Evolutionary conservation across 495 filamentous ascomycete species (phyloP), one percentile per base, ranked within the genome.

Genomic region (Penicillium parvum): DNA sequence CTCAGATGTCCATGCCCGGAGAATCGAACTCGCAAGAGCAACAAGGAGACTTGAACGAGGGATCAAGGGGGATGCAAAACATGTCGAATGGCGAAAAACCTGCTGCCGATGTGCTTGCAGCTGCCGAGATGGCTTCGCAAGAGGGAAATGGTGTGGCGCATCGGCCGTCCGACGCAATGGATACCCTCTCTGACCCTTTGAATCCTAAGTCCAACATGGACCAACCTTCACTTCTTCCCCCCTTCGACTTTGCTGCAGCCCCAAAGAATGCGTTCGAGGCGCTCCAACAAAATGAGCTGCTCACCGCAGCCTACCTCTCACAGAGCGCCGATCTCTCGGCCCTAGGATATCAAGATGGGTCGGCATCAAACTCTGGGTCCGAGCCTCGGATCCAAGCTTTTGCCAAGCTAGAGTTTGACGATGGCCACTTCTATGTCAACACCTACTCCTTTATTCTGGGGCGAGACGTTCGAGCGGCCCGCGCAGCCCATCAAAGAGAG

Each of bases 361-460:
- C 53, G 7, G 49, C 62, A 11, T 74, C 69, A 9, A 45, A 64
- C 14, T 53, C 63, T 10, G 71, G 69, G 2, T 75, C 72, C 3
- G 72, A 75, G 43, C 71, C 71, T 35, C 64, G 65, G 32, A 76
- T 78, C 30, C 68, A 74, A 53, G 83, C 79, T 19, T 86, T 78
- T 63, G 84, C 83, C 22, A 86, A 83, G 59, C 69, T 88, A 19
- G 75, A 79, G 49, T 86, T 88, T 57, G 69, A 76, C 25, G 84
- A 88, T 63, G 82, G 82, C 10, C 74, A 81, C 53, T 88, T 83
- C 56, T 86, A 84, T 56, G 79, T 84, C 70, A 85, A 77, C 37
- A 85, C 82, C 7, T 79, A 81, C 50, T 73, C 72, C 1, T 74
- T 86, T 18, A 74, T 78, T 14, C 66, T 88, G 16, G 84, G 84